These are phyloP conservation scores for Alternaria burnsii DNA, from an alignment of 2,329 filamentous ascomycete genomes.

Conservation along the genomic window DNA sequence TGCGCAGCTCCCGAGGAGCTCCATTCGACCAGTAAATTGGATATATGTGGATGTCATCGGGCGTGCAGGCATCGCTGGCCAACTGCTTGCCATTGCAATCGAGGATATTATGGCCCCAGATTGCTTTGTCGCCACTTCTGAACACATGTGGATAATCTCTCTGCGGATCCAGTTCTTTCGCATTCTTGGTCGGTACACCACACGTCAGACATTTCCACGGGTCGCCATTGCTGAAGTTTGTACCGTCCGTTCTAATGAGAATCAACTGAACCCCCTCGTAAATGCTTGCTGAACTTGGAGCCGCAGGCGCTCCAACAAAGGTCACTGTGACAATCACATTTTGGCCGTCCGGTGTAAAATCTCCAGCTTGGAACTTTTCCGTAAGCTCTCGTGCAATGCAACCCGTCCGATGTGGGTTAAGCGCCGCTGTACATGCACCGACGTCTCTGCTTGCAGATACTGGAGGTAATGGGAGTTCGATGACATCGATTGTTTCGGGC, in stretches of 20 bases:
- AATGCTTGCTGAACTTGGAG: conserved; percentile 53
- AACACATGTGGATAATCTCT: conserved; percentile 58
- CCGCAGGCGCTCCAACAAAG: conserved; percentile 55
- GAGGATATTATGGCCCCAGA: conserved; percentile 45
- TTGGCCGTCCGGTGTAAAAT: conserved; percentile 56
- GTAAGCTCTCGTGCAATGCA: conserved; percentile 42
- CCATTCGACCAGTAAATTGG: conserved; percentile 54
- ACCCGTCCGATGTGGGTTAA: conserved; percentile 52
- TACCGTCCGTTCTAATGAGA: conserved; percentile 51
- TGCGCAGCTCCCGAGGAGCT: conserved; percentile 53
- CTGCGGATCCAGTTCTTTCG: conserved; percentile 23
- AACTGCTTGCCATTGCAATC: conserved; percentile 50
- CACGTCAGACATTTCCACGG: conserved; percentile 61
- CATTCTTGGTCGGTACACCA: conserved; percentile 50
- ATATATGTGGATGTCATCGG: conserved; percentile 51
- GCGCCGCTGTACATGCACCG: conserved; percentile 45
- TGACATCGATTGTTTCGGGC: conserved; percentile 35
- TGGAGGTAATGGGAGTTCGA: conserved; percentile 52
- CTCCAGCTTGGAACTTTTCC: conserved; percentile 36
- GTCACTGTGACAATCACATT: conserved; percentile 54
- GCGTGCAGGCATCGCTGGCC: conserved; percentile 49
- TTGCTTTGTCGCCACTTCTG: conserved; percentile 48
- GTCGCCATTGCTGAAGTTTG: conserved; percentile 55
- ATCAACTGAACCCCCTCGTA: conserved; percentile 54
- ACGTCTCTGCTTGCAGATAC: conserved; percentile 31